phyloP scores from a whole-genome alignment of 176 grass and related monocot species.

The Ensete ventricosum region DNA sequence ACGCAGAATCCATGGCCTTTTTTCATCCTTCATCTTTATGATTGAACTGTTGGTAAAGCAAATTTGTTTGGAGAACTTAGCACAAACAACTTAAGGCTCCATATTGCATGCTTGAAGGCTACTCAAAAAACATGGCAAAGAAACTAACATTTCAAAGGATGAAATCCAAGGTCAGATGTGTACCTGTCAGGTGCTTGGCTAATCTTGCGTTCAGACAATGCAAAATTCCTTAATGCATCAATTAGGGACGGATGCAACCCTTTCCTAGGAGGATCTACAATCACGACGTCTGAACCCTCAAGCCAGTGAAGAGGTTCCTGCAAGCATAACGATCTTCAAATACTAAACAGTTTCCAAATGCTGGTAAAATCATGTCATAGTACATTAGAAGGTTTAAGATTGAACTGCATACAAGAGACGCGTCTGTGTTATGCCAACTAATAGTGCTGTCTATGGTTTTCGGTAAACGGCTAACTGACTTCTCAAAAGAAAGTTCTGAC shows the following conservation, averaged over 20 bases:
- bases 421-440: conserved; percentile 94
- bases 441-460: conserved; percentile 60
- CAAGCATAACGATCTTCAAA: conserved; percentile 26
- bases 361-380: neutral
- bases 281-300: conserved; percentile 62
- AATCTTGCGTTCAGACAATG: conserved; percentile 50
- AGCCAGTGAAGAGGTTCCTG: conserved; percentile 90
- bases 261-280: conserved; percentile 98
- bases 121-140: neutral
- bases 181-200: conserved; percentile 51
- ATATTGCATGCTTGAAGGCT: neutral
- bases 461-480: conserved; percentile 67
- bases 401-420: conserved; percentile 59
- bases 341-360: conserved; percentile 9
- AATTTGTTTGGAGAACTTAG: neutral
- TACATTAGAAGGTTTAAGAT: neutral
- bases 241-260: conserved; percentile 77
- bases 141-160: neutral
- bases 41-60: conserved; percentile 42
- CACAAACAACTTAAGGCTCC: neutral
- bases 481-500: conserved; percentile 83
- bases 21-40: conserved; percentile 75
- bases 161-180: conserved; percentile 8
- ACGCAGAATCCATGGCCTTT: conserved; percentile 88
- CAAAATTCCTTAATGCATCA: conserved; percentile 57